Evolutionary conservation across 345 rosid genomes (phyloP).

Genomic region (Eucalyptus pauciflora): DNA sequence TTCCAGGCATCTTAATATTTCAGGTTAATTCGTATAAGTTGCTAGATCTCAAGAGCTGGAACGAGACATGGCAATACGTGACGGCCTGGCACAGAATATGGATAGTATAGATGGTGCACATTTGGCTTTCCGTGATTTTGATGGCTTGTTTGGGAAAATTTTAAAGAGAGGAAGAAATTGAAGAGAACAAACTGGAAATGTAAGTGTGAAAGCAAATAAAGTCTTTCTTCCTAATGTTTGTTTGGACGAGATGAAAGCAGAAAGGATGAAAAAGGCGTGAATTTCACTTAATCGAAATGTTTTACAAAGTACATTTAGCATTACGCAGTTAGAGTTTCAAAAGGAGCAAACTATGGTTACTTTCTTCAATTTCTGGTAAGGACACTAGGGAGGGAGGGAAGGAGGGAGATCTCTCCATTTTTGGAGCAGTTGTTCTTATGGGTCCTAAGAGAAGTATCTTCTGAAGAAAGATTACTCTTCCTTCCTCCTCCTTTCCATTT

Average conservation of each 20-base stretch:
- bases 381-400: neutral
- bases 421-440: neutral
- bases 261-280: neutral
- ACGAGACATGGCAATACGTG: too few species aligned
- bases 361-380: neutral
- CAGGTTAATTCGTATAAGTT: too few species aligned
- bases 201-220: neutral
- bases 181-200: neutral
- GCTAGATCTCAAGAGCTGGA: too few species aligned
- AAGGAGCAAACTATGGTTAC: neutral
- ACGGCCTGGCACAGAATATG: neutral
- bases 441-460: neutral
- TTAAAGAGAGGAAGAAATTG: neutral
- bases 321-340: neutral
- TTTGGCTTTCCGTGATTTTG: neutral
- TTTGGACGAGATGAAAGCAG: neutral
- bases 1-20: too few species aligned
- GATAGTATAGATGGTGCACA: neutral
- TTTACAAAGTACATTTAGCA: neutral
- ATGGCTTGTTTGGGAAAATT: neutral
- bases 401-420: neutral
- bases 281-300: neutral
- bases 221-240: neutral
- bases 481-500: neutral
- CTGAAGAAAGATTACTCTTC: neutral